Conservation (phyloP, 129 eudicot species). For the Artemisia tridentata region DNA sequence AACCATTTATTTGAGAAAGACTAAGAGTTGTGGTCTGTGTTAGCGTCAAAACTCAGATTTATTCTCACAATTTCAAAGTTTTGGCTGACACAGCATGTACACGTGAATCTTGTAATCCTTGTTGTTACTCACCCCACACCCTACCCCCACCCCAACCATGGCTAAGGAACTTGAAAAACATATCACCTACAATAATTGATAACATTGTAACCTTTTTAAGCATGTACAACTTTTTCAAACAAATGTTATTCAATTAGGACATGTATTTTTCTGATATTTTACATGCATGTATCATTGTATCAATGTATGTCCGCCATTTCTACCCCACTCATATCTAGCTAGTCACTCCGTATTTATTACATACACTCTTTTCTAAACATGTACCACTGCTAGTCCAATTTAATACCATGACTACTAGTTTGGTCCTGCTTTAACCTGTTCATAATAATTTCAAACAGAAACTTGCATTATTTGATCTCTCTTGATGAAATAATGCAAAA, state of each 20-base stretch:
- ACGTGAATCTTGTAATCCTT: constrained; percentile 32
- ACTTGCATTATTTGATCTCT: neutral
- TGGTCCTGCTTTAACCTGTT: neutral
- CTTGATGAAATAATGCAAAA: neutral
- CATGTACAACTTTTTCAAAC: too few relatives aligned
- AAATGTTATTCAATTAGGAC: too few relatives aligned
- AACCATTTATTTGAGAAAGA: constrained; percentile 30
- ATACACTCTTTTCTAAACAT: constrained; percentile 5
- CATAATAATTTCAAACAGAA: neutral
- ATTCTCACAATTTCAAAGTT: constrained; percentile 39
- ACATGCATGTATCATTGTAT: too few relatives aligned
- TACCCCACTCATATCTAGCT: constrained; percentile 4
- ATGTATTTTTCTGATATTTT: too few relatives aligned
- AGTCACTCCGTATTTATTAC: neutral
- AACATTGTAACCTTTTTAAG: too few relatives aligned
- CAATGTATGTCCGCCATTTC: too few relatives aligned
- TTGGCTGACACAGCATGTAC: constrained; percentile 49
- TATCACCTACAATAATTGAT: too few relatives aligned
- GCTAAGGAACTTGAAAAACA: too few relatives aligned
- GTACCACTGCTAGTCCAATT: constrained; percentile 13
- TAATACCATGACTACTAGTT: constrained; percentile 14
- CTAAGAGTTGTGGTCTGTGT: constrained; percentile 27
- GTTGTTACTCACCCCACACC: constrained; percentile 10
- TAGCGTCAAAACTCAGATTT: constrained; percentile 33
- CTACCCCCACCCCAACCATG: neutral